Evolutionary conservation across 306 rosid genomes (phyloP).

Genomic region (Vachellia collinsii): DNA sequence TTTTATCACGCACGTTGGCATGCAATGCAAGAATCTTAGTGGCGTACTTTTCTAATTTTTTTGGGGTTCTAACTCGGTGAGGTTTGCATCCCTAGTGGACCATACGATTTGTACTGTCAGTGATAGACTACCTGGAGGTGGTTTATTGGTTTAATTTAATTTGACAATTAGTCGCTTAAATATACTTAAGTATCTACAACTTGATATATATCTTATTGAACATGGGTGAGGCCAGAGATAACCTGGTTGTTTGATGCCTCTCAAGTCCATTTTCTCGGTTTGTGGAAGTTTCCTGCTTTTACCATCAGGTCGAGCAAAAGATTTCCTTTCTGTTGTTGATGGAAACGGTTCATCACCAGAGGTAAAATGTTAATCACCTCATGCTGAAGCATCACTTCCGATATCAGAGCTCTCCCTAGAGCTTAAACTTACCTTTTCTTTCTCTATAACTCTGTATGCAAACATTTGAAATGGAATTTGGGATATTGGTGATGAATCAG

Average conservation of each 20-base stretch:
- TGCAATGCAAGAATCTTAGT: conserved; percentile 1
- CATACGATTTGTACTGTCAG: conserved; percentile 7
- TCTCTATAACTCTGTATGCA: conserved; percentile 63
- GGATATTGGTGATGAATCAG: conserved; percentile 48
- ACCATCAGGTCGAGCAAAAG: conserved; percentile 44
- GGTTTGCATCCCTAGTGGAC: neutral
- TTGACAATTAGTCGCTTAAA: conserved; percentile 20
- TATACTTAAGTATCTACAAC: conserved; percentile 12
- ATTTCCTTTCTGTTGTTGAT: conserved; percentile 51
- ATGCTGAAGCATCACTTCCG: conserved; percentile 75
- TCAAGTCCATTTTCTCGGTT: conserved; percentile 53
- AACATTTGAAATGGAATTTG: conserved; percentile 86
- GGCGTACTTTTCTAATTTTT: neutral
- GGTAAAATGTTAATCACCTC: conserved; percentile 64
- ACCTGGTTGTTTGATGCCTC: conserved; percentile 59
- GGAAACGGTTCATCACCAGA: conserved; percentile 66
- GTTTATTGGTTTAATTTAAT: neutral
- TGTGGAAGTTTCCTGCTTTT: conserved; percentile 43
- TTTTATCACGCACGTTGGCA: neutral
- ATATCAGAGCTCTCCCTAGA: conserved; percentile 73
- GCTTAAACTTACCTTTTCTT: conserved; percentile 42
- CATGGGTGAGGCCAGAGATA: neutral
- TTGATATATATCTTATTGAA: conserved; percentile 14
- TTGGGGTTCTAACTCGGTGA: conserved; percentile 20
- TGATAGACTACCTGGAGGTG: neutral